phyloP scores from a whole-genome alignment of 2,329 filamentous ascomycete genomes.

The Monilinia vaccinii-corymbosi region DNA sequence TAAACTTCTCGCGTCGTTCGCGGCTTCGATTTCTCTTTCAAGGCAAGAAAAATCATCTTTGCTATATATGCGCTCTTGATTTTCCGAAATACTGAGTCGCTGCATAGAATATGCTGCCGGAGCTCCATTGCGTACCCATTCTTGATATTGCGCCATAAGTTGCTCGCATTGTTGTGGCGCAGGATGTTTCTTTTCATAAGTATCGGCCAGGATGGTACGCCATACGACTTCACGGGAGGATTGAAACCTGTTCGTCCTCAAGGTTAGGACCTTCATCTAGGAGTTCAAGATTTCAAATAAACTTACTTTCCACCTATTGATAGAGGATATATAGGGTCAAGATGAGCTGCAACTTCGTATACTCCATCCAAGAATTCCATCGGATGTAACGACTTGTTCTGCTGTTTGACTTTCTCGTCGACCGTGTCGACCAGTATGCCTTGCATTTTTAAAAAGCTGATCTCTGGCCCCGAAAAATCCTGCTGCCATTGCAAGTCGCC shows the following conservation, averaged over 20 bases:
- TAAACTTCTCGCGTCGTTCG: not conserved
- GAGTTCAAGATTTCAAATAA: not conserved
- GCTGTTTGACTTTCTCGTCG: not conserved
- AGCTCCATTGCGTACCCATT: not conserved
- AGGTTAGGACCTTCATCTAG: not conserved
- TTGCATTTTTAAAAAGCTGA: not conserved
- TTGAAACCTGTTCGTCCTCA: not conserved
- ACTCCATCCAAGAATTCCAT: not conserved
- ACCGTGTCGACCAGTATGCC: not conserved
- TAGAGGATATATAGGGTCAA: conserved; percentile 1
- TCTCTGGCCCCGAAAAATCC: not conserved
- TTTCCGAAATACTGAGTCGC: not conserved
- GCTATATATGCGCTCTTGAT: not conserved
- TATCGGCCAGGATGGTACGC: conserved; percentile 1
- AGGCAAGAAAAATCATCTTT: not conserved
- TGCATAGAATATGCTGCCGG: not conserved
- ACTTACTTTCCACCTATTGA: conserved; percentile 1
- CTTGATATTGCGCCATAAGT: not conserved
- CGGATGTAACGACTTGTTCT: not conserved
- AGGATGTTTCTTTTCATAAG: not conserved
- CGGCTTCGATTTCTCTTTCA: not conserved
- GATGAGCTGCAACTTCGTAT: not conserved
- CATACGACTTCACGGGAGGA: conserved; percentile 1
- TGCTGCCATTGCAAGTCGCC: not conserved
- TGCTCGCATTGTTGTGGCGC: not conserved